These are phyloP conservation scores for Eragrostis tef DNA, from an alignment of 202 grass and related monocot genomes.

Conservation along the genomic window DNA sequence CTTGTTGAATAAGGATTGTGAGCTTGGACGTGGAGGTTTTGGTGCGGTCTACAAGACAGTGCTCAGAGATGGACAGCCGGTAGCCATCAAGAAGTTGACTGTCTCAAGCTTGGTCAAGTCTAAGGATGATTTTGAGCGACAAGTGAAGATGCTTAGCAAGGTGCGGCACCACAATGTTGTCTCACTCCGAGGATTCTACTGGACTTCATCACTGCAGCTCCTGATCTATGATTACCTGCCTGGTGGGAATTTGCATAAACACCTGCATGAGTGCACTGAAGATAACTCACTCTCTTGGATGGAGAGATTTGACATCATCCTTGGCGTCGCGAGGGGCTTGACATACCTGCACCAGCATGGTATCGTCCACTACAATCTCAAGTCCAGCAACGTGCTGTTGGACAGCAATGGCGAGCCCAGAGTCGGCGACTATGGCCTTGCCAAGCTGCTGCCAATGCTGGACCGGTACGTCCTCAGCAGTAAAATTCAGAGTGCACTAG, in stretches of 20 bases:
- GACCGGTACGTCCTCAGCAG: slow-evolving; percentile 89
- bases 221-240: slow-evolving; percentile 89
- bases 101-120: slow-evolving; percentile 96
- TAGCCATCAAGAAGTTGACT: slow-evolving; percentile 96
- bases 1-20: slow-evolving; percentile 91
- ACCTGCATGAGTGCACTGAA: slow-evolving; percentile 70
- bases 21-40: slow-evolving; percentile 91
- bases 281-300: slow-evolving; percentile 75
- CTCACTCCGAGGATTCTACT: slow-evolving; percentile 82
- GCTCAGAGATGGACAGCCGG: slow-evolving; percentile 73
- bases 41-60: slow-evolving; percentile 93
- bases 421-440: slow-evolving; percentile 83
- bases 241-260: slow-evolving; percentile 77
- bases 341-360: slow-evolving; percentile 75
- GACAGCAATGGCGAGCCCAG: slow-evolving; percentile 75
- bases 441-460: slow-evolving; percentile 83
- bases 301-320: slow-evolving; percentile 88
- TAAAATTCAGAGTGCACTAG: slow-evolving; percentile 93
- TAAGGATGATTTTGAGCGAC: slow-evolving; percentile 83
- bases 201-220: slow-evolving; percentile 90
- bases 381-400: slow-evolving; percentile 86
- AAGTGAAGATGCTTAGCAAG: slow-evolving; percentile 78
- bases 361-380: slow-evolving; percentile 89
- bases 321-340: slow-evolving; percentile 77
- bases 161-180: slow-evolving; percentile 80